Evolutionary conservation across 1,284 basidiomycete genomes (phyloP).

Genomic region (Ceratobasidium sp.): DNA sequence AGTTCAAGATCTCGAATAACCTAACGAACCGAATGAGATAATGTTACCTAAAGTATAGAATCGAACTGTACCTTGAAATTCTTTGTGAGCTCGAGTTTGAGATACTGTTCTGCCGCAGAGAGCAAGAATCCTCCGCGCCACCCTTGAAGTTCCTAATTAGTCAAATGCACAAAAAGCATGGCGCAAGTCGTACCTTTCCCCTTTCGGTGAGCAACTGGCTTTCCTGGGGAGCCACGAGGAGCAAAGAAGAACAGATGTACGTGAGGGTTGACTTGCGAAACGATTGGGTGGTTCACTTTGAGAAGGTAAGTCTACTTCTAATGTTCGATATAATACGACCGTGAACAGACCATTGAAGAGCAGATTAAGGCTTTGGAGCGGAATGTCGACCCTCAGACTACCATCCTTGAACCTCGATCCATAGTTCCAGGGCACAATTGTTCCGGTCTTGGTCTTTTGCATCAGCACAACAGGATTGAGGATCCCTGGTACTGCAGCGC

Average conservation of each 20-base stretch:
- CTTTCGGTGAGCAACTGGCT: conserved; percentile 89
- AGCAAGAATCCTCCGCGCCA: conserved; percentile 97
- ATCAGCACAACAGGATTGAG: conserved; percentile 89
- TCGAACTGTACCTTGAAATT: conserved; percentile 96
- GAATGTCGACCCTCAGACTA: conserved; percentile 91
- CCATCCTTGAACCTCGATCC: conserved; percentile 94
- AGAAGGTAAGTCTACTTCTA: background rate
- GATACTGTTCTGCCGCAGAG: conserved; percentile 89
- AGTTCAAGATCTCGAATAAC: conserved; percentile 92
- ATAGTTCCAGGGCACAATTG: conserved; percentile 91
- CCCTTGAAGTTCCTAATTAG: conserved; percentile 57
- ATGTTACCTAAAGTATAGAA: no score
- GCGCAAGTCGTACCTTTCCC: conserved; percentile 71
- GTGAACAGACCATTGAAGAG: conserved; percentile 78
- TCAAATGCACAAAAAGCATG: conserved; percentile 35
- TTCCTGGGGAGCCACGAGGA: conserved; percentile 90
- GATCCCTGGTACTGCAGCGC: conserved; percentile 85
- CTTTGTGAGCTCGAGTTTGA: conserved; percentile 93
- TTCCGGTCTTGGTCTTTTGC: conserved; percentile 88
- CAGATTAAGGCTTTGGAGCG: conserved; percentile 89
- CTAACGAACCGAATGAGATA: conserved; percentile 49
- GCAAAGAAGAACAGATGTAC: conserved; percentile 99
- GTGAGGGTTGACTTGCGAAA: conserved; percentile 96
- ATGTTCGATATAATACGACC: conserved; percentile 4
- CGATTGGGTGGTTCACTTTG: conserved; percentile 91